Evolutionary conservation across 2,329 filamentous ascomycete species (phyloP), one percentile per base, ranked within the genome.

Genomic region (Pseudohalonectria lignicola): DNA sequence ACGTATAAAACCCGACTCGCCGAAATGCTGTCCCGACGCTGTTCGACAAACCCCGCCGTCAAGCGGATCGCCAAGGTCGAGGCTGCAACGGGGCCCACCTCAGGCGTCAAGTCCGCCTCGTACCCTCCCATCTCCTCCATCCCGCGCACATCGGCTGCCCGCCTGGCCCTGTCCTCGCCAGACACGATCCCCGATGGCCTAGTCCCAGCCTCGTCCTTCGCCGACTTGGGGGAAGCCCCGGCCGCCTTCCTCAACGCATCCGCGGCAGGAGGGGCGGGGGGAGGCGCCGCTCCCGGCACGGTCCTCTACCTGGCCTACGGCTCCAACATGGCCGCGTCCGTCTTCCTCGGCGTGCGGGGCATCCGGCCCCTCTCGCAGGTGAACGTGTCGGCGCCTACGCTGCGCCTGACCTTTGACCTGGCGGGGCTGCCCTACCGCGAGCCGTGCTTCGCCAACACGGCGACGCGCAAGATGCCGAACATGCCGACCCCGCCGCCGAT

Each of bases 361-460:
- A 90, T 96, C 60, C 75, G 74, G 19, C 92, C 92, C 0, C 51
- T 96, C 12, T 86, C 85, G 29, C 74, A 83, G 45, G 62, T 88
- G 52, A 87, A 87, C 52, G 90, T 94, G 7, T 74, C 82, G 5
- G 86, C 86, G 2, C 92, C 92, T 0, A 71, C 74, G 5, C 66
- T 96, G 34, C 69, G 74, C 36, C 66, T 98, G 37, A 84, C 79
- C 6, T 95, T 98, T 56, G 82, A 92, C 53, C 73, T 96, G 0
- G 76, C 87, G 0, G 90, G 87, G 1, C 53, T 95, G 1, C 85
- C 92, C 0, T 96, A 96, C 61, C 53, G 62, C 11, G 92, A 96
- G 59, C 90, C 92, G 1, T 94, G 90, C 57, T 95, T 96, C 56
- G 87, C 86, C 41, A 94, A 94, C 51, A 82, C 81, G 3, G 73